These are phyloP conservation scores for Rauvolfia tetraphylla DNA, from an alignment of 257 asterid genomes.

Conservation along the genomic window DNA sequence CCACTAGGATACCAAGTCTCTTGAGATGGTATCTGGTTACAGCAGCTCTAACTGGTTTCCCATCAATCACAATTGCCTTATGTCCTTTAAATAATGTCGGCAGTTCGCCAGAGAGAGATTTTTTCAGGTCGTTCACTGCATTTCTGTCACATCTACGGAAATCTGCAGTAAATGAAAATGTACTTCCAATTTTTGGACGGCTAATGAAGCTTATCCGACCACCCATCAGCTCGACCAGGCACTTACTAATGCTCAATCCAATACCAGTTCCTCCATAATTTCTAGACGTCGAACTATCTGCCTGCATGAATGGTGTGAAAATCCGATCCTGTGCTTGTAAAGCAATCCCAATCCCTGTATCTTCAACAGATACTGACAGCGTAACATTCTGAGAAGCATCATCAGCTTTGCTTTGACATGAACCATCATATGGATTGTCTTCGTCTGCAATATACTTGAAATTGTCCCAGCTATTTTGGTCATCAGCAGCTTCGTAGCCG, in stretches of 20 bases:
- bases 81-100: slow-evolving; percentile 59
- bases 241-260: slow-evolving; percentile 87
- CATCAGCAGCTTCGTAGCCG: slow-evolving; percentile 83
- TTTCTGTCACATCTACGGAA: slow-evolving; percentile 45
- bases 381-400: slow-evolving; percentile 38
- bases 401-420: slow-evolving; percentile 26
- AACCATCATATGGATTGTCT: slow-evolving; percentile 29
- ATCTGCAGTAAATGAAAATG: slow-evolving; percentile 68
- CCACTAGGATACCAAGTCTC: slow-evolving; percentile 72
- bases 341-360: slow-evolving; percentile 87
- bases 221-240: slow-evolving; percentile 89
- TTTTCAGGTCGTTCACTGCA: slow-evolving; percentile 35
- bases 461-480: slow-evolving; percentile 66
- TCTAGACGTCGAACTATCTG: slow-evolving; percentile 93
- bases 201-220: slow-evolving; percentile 79
- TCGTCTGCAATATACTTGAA: slow-evolving; percentile 48
- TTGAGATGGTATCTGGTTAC: slow-evolving; percentile 76
- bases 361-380: slow-evolving; percentile 76
- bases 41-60: slow-evolving; percentile 75
- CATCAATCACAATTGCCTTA: slow-evolving; percentile 64
- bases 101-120: slow-evolving; percentile 47
- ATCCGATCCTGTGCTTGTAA: slow-evolving; percentile 66
- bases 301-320: slow-evolving; percentile 95
- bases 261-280: slow-evolving; percentile 94
- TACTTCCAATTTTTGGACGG: slow-evolving; percentile 79